Evolutionary conservation across 192 early-diverging fungal species (phyloP).

Genomic region (Dissophora ornata): DNA sequence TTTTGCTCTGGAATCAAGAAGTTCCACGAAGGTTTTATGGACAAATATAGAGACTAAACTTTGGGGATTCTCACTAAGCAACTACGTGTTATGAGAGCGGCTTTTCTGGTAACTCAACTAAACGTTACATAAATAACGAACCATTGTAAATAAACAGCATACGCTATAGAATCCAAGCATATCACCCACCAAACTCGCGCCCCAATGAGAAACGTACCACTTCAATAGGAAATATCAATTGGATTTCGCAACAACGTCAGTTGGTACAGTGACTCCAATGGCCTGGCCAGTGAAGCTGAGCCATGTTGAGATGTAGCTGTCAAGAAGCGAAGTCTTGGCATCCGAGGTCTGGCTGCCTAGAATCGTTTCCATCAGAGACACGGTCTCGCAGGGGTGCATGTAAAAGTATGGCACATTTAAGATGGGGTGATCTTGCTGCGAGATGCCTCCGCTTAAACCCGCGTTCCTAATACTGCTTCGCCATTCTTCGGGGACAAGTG

Average conservation of each 20-base stretch:
- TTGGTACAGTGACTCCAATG: slow-evolving; percentile 27
- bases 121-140: too few relatives aligned
- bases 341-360: slow-evolving; percentile 6
- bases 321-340: slow-evolving; percentile 4
- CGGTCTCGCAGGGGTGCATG: slow-evolving; percentile 74
- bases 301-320: slow-evolving; percentile 39
- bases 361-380: slow-evolving; percentile 58
- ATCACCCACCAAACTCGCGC: too few relatives aligned
- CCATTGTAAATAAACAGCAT: slow-evolving; percentile 11
- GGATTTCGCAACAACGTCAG: background rate
- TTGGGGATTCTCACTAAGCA: too few relatives aligned
- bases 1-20: slow-evolving; percentile 79
- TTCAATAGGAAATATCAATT: background rate
- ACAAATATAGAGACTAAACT: slow-evolving; percentile 67
- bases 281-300: slow-evolving; percentile 49
- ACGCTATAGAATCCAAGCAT: too few relatives aligned
- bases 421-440: slow-evolving; percentile 69
- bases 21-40: slow-evolving; percentile 87
- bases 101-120: too few relatives aligned
- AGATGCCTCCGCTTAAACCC: slow-evolving; percentile 54
- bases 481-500: slow-evolving; percentile 49
- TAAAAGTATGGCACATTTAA: slow-evolving; percentile 65
- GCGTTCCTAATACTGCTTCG: slow-evolving; percentile 31
- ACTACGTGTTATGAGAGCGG: too few relatives aligned
- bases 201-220: too few relatives aligned